Evolutionary conservation across 331 rosid genomes (phyloP), one percentile per base, ranked within the genome.

Genomic region (Spiraea crenata): DNA sequence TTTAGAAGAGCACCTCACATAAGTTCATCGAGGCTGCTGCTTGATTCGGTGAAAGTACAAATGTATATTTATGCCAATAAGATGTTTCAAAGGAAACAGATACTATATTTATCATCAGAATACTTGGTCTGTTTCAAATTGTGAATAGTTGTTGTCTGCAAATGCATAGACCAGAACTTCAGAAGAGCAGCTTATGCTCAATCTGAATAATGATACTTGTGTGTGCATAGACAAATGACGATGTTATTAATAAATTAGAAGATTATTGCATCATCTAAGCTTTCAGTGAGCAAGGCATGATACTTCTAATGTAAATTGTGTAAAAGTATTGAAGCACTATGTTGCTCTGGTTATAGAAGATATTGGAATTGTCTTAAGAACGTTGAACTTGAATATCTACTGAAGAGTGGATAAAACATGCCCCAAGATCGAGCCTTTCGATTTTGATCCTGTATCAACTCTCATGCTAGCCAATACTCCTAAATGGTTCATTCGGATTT

Each of bases 11-110:
- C 31, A 25, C 91, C 5, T 84, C 87, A 0, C 67, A 50, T 25
- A 86, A 82, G 71, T 87, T 89, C 39, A 72, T 91, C 57, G 81
- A 89, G 63, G 69, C 88, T 76, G 73, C 76, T 56, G 81, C n/a
- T 69, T 92, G 66, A 72, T 64, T 62, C 25, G 42, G 59, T 16
- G 12, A 9, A 46, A n/a, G 12, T 38, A 13, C 54, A 7, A 15
- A 46, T 58, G 17, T 39, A 14, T 58, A 34, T 9, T 42, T 64
- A 47, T 67, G 75, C 66, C 2, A 59, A 31, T 63, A 75, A 58
- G 7, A 64, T 63, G 74, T 82, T 78, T 64, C 48, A 9, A 61
- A 74, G 58, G 73, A 75, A 78, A 61, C 85, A 72, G 83, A 80
- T 81, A 79, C 38, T 25, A 25, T 25, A 25, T 25, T 25, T 25